Evolutionary conservation across 352 stramenopile genomes (phyloP).

Genomic region (Globisporangium sylvaticum): DNA sequence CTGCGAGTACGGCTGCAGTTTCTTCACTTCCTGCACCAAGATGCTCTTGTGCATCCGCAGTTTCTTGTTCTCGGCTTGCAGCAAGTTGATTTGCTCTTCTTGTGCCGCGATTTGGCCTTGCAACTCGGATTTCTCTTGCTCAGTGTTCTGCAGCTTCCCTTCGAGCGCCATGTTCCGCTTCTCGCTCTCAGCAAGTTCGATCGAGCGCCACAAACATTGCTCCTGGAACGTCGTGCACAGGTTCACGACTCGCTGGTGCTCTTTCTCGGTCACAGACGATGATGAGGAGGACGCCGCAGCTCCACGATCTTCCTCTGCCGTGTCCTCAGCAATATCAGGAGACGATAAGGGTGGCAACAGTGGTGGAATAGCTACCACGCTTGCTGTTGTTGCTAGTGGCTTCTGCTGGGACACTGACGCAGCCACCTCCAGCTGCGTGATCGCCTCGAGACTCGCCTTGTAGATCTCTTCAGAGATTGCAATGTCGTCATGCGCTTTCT

Average conservation of each 20-base stretch:
- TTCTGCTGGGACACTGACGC: not conserved
- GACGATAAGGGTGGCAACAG: not conserved
- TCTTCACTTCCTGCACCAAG: conserved; percentile 67
- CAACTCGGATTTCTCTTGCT: conserved; percentile 14
- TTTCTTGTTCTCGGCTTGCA: conserved; percentile 32
- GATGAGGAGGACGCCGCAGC: not conserved
- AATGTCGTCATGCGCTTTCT: conserved; percentile 30
- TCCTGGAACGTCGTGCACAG: conserved; percentile 69
- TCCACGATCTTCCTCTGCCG: not conserved
- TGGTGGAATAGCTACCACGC: not conserved
- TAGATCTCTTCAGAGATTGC: conserved; percentile 56
- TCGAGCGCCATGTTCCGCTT: conserved; percentile 29
- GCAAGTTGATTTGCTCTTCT: conserved; percentile 8
- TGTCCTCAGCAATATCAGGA: not conserved
- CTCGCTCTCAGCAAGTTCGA: conserved; percentile 62
- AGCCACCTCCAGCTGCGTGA: conserved; percentile 39
- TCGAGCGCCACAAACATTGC: conserved; percentile 71
- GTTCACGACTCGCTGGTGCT: conserved; percentile 38
- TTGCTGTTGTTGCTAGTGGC: not conserved
- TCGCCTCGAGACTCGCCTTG: conserved; percentile 63
- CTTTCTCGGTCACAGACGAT: conserved; percentile 15
- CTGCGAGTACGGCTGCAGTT: conserved; percentile 58
- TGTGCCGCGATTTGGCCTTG: conserved; percentile 6
- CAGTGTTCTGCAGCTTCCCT: conserved; percentile 7
- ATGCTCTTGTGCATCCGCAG: conserved; percentile 54